These are phyloP conservation scores for Globisporangium acanthophoron DNA, from an alignment of 352 stramenopile species.

Conservation along the genomic window DNA sequence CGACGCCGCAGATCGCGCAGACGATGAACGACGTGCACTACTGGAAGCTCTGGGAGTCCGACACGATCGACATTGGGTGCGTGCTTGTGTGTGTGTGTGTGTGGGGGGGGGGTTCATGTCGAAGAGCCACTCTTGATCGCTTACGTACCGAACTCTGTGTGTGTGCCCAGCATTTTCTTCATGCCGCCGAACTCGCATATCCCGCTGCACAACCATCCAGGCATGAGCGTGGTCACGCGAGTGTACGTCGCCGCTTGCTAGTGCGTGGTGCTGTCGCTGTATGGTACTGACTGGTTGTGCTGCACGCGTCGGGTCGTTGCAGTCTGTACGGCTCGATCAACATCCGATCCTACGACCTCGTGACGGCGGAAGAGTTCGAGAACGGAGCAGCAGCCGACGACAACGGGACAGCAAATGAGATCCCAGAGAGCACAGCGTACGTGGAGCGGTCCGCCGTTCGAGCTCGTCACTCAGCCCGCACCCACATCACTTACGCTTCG, in stretches of 20 bases:
- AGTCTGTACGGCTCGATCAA: constrained; percentile 73
- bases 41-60: constrained; percentile 82
- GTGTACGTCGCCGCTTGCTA: constrained; percentile 33
- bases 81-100: constrained; percentile 1
- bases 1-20: constrained; percentile 50
- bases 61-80: constrained; percentile 77
- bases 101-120: too few species aligned
- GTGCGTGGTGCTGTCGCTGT: background rate
- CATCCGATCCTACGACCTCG: constrained; percentile 67
- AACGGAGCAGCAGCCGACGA: constrained; percentile 8
- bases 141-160: background rate
- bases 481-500: too few species aligned
- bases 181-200: constrained; percentile 74
- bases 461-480: too few species aligned
- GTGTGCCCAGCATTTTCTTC: constrained; percentile 62
- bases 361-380: constrained; percentile 37
- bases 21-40: constrained; percentile 82
- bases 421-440: constrained; percentile 24
- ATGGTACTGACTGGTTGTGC: background rate
- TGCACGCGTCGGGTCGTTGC: background rate
- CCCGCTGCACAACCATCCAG: constrained; percentile 76
- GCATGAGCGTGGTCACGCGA: constrained; percentile 82
- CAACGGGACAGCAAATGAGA: background rate
- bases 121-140: background rate
- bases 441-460: background rate